These are phyloP conservation scores for Erodium chrysanthum DNA, from an alignment of 441 rosid genomes.

Conservation along the genomic window DNA sequence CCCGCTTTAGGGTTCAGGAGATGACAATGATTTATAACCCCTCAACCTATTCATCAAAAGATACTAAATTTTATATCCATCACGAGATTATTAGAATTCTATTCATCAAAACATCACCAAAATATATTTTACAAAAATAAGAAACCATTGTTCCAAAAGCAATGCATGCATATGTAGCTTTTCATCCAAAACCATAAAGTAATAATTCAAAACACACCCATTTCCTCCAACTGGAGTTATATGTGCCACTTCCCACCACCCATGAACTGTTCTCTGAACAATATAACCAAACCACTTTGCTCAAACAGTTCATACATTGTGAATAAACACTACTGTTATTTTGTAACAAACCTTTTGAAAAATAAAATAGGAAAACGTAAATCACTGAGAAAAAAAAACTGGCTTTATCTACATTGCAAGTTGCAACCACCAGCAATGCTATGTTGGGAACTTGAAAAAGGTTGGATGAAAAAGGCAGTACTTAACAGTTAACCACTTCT, in stretches of 20 bases:
- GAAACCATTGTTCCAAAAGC: no score
- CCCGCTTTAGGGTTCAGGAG: background rate
- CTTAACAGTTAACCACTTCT: background rate
- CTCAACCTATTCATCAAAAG: conserved; percentile 7
- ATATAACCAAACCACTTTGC: background rate
- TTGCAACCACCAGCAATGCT: background rate
- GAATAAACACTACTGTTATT: background rate
- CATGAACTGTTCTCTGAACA: background rate
- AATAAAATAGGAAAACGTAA: background rate
- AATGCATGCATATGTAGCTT: no score
- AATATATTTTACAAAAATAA: background rate
- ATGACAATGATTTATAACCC: conserved; percentile 5
- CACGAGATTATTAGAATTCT: background rate
- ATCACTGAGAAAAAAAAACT: no score
- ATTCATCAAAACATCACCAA: background rate
- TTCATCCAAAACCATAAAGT: no score
- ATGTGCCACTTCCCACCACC: background rate
- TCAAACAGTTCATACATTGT: background rate
- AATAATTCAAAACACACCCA: no score
- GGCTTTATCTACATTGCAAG: background rate
- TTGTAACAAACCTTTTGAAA: background rate
- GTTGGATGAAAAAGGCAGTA: background rate
- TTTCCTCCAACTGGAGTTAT: no score
- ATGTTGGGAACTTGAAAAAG: background rate
- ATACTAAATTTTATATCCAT: background rate